Conservation (phyloP, 1,284 basidiomycete genomes). For the Chiua sp. region DNA sequence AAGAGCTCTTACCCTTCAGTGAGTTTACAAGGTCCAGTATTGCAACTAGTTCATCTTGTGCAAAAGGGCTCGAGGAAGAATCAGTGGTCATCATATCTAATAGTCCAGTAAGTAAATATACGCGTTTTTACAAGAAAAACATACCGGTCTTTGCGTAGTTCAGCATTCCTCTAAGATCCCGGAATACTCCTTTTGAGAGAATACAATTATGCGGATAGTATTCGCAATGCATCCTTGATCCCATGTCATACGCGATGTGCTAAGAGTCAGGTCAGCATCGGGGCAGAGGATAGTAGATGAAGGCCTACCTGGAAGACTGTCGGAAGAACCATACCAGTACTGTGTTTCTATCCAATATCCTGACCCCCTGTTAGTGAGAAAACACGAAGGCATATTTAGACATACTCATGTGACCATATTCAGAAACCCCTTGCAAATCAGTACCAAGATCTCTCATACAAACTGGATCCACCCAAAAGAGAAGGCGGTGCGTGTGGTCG, state of each 20-base stretch:
- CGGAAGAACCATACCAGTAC: not conserved
- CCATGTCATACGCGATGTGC: not conserved
- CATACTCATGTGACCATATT: not conserved
- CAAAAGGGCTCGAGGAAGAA: slow-evolving; percentile 24
- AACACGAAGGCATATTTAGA: not conserved
- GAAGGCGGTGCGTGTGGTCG: not conserved
- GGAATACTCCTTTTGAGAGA: slow-evolving; percentile 11
- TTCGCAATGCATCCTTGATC: slow-evolving; percentile 23
- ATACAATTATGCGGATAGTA: slow-evolving; percentile 21
- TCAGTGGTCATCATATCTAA: slow-evolving; percentile 27
- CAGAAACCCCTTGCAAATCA: not conserved
- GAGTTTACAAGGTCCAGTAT: slow-evolving; percentile 24
- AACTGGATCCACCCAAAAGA: not conserved
- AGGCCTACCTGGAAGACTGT: not conserved
- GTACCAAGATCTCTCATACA: not conserved
- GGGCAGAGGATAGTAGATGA: not conserved
- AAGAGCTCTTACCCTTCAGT: slow-evolving; percentile 8
- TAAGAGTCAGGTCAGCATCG: not conserved
- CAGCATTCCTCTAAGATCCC: slow-evolving; percentile 24
- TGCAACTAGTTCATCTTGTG: slow-evolving; percentile 15
- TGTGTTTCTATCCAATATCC: not conserved
- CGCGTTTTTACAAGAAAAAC: not conserved
- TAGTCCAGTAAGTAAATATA: not conserved
- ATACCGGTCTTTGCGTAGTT: slow-evolving; percentile 26
- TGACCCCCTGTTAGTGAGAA: not conserved